Evolutionary conservation across 2,329 filamentous ascomycete genomes (phyloP).

Genomic region (Colletotrichum theobromicola): DNA sequence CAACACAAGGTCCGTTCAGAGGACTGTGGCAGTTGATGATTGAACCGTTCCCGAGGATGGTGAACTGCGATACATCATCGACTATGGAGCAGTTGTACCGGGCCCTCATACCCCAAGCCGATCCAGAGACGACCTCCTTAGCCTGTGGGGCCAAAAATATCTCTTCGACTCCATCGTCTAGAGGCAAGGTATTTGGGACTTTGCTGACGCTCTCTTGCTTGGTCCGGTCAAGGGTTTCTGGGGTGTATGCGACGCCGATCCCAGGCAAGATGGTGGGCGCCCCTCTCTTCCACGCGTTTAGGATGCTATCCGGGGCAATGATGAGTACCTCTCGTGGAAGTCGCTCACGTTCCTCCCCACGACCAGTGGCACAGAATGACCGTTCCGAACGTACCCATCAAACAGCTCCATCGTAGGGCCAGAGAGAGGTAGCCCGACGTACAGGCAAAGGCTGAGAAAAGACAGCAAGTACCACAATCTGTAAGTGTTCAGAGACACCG

Average conservation of each 20-base stretch:
- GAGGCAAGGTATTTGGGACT: slow-evolving; percentile 15
- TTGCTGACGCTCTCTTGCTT: background rate
- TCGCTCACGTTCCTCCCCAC: background rate
- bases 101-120: slow-evolving; percentile 13
- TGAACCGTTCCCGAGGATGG: slow-evolving; percentile 7
- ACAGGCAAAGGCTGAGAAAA: background rate
- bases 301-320: too few species aligned
- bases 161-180: background rate
- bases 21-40: too few species aligned
- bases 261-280: slow-evolving; percentile 8
- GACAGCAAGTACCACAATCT: slow-evolving; percentile 16
- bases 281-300: slow-evolving; percentile 4
- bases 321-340: background rate
- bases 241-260: slow-evolving; percentile 18
- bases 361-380: background rate
- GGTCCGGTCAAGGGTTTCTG: background rate
- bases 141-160: slow-evolving; percentile 21
- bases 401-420: slow-evolving; percentile 14
- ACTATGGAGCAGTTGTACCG: slow-evolving; percentile 20
- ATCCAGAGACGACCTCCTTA: slow-evolving; percentile 1
- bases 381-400: slow-evolving; percentile 13
- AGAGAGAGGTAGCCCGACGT: slow-evolving; percentile 19
- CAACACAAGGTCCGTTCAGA: too few species aligned
- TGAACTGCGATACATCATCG: slow-evolving; percentile 14
- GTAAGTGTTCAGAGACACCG: background rate